Conservation (phyloP, 352 stramenopile genomes). For the Globisporangium orthogonon region DNA sequence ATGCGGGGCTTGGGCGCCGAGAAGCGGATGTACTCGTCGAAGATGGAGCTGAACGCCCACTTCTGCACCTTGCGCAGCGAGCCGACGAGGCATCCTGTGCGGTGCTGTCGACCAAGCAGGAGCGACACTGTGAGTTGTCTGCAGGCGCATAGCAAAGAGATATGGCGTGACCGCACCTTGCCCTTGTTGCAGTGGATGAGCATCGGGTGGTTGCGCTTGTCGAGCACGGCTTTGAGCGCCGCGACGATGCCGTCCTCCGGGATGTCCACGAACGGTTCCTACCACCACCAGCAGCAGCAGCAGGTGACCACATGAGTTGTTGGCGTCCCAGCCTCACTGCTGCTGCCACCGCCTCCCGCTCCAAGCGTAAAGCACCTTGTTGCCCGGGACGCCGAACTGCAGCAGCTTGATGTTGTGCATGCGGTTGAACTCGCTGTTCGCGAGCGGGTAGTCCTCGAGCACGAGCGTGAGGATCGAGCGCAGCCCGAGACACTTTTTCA, state of each 20-base stretch:
- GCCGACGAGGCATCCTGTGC: constrained; percentile 72
- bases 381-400: constrained; percentile 80
- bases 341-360: too few species aligned
- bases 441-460: constrained; percentile 82
- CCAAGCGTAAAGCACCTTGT: constrained; percentile 37
- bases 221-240: constrained; percentile 68
- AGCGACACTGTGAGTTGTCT: too few species aligned
- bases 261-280: constrained; percentile 86
- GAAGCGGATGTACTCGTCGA: constrained; percentile 85
- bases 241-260: constrained; percentile 71
- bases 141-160: background rate
- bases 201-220: constrained; percentile 83
- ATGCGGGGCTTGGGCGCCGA: constrained; percentile 80
- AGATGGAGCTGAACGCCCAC: constrained; percentile 80
- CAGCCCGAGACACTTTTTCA: constrained; percentile 68
- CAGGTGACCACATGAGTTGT: background rate
- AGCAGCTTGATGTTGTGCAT: constrained; percentile 75
- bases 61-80: constrained; percentile 76
- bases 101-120: constrained; percentile 33
- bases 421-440: constrained; percentile 78
- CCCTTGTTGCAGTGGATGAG: constrained; percentile 88
- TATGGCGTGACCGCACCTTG: constrained; percentile 34
- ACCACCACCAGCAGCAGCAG: background rate
- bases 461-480: constrained; percentile 83
- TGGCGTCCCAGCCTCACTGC: background rate